These are phyloP conservation scores for Toxoplasma gondii DNA, from an alignment of 169 alveolate genomes.

Conservation along the genomic window DNA sequence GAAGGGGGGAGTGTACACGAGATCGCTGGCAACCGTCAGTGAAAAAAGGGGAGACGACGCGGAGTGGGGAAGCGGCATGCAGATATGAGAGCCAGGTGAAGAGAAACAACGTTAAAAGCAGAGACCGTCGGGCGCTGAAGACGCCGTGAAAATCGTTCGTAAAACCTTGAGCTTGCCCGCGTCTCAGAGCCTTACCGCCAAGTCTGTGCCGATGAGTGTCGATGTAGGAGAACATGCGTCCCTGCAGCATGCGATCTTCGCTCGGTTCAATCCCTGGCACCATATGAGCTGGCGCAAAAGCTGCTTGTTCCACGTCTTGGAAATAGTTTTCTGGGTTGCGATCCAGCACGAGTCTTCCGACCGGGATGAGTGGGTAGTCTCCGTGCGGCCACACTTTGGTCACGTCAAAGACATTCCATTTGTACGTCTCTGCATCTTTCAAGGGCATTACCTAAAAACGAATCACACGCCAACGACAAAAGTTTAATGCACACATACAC, in stretches of 20 bases:
- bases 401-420: slow-evolving; percentile 82
- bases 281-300: slow-evolving; percentile 83
- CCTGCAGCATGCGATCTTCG: slow-evolving; percentile 85
- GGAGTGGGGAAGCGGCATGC: neutral
- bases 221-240: slow-evolving; percentile 85
- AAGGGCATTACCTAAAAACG: slow-evolving; percentile 75
- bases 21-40: no score
- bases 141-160: no score
- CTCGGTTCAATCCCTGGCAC: slow-evolving; percentile 89
- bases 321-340: slow-evolving; percentile 85
- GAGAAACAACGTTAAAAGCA: neutral
- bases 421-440: slow-evolving; percentile 78
- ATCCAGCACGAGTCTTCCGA: slow-evolving; percentile 82
- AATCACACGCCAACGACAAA: neutral
- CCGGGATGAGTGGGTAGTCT: slow-evolving; percentile 81
- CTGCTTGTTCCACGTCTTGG: slow-evolving; percentile 84
- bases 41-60: neutral
- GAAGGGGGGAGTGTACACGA: no score
- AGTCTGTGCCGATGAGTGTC: slow-evolving; percentile 88
- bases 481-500: neutral
- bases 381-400: slow-evolving; percentile 89
- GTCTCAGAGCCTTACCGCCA: slow-evolving; percentile 62
- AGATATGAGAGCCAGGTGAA: neutral
- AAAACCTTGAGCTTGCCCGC: no score
- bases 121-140: neutral